These are phyloP conservation scores for Leptodontidium sp. DNA, from an alignment of 2,329 filamentous ascomycete species.

Conservation along the genomic window DNA sequence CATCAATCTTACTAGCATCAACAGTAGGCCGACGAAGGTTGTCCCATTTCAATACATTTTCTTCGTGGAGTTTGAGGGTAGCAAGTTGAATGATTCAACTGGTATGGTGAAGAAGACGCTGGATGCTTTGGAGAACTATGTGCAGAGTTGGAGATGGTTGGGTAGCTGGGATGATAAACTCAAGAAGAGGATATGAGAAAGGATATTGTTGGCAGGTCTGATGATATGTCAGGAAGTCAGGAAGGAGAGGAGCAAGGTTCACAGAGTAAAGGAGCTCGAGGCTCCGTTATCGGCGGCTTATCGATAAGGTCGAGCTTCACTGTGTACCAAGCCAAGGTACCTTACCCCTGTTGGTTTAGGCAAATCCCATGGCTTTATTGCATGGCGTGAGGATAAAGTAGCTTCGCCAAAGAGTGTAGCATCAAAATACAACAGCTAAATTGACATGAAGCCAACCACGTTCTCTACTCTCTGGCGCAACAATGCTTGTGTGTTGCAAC, in stretches of 20 bases:
- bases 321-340: background rate
- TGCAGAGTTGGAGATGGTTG: slow-evolving; percentile 72
- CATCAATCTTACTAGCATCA: slow-evolving; percentile 90
- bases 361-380: background rate
- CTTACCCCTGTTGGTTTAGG: background rate
- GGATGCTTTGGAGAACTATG: slow-evolving; percentile 62
- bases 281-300: slow-evolving; percentile 28
- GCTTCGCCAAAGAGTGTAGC: background rate
- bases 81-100: slow-evolving; percentile 59
- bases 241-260: background rate
- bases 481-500: background rate
- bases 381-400: background rate
- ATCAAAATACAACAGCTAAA: background rate
- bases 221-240: background rate
- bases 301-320: slow-evolving; percentile 31
- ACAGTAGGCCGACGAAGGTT: slow-evolving; percentile 79
- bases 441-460: slow-evolving; percentile 29
- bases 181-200: slow-evolving; percentile 19
- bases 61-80: slow-evolving; percentile 87
- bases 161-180: slow-evolving; percentile 66
- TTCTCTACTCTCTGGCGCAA: slow-evolving; percentile 12
- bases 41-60: slow-evolving; percentile 91
- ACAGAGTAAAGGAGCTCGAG: background rate
- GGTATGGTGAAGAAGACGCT: slow-evolving; percentile 68
- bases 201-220: background rate